Evolutionary conservation across 495 filamentous ascomycete genomes (phyloP), one percentile per base, ranked within the genome.

Genomic region (Articulospora tetracladia): DNA sequence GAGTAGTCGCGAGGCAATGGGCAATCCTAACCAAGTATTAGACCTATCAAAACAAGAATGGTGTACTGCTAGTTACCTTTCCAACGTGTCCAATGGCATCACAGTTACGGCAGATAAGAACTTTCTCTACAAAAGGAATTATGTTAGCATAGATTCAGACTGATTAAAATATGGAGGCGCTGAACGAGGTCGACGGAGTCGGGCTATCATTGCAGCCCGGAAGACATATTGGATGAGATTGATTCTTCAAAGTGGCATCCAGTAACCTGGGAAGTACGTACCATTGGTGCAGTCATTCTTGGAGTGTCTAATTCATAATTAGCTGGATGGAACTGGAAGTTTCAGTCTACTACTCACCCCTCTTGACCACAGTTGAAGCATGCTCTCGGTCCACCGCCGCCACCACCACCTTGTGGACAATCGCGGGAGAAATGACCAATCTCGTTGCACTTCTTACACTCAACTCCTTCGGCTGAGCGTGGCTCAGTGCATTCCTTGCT

Each of bases 341-440:
- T 60, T 8, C 25, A 53, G 32, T 6, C 19, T 1, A 32, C 1
- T 1, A 50, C 46, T 49, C 32, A 50, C 56, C 61, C 65, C n/a
- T 61, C 58, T 32, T 61, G 32, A 48, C 59, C 65, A 51, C 66
- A 66, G 44, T 66, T 68, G 44, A 60, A 63, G 57, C 66, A 68
- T 28, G 57, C 57, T 15, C 17, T 44, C n/a, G n/a, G n/a, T n/a
- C n/a, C n/a, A 52, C 58, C 50, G 15, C 65, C 65, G n/a, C 61
- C 61, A 47, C 62, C 61, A 47, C 61, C 61, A n/a, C 54, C 60
- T 41, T 83, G 77, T 28, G 90, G 91, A 66, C 93, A 97, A 62
- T 96, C 91, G 58, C 83, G 83, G 2, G 88, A 83, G 71, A 93
- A 94, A 64, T 97, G 93, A 3, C 93, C 93, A 55, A 80, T 75